phyloP scores from a whole-genome alignment of 805 yeast species.

The Candida sphagnicola region DNA sequence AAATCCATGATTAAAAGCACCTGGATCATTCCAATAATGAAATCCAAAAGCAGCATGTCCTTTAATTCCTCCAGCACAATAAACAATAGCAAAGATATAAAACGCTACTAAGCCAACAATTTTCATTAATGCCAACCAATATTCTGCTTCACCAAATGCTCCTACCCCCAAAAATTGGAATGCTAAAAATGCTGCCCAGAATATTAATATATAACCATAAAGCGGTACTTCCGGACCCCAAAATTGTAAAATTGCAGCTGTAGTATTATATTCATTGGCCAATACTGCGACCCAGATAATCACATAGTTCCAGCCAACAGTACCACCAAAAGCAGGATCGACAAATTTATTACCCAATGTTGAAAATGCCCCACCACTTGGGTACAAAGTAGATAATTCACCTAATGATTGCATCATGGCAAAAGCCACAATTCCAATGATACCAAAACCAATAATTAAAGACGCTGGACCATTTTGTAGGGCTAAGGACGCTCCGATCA shows the following conservation, averaged over 20 bases:
- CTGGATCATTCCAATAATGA: constrained; percentile 41
- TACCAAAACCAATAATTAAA: constrained; percentile 46
- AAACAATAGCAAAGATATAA: constrained; percentile 47
- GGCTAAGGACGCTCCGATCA: constrained; percentile 52
- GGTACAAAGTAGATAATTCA: constrained; percentile 51
- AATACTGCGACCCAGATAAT: constrained; percentile 55
- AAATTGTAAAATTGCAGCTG: constrained; percentile 44
- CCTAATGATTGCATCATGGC: constrained; percentile 55
- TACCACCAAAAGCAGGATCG: constrained; percentile 55
- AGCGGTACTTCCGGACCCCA: constrained; percentile 52
- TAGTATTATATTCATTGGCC: constrained; percentile 52
- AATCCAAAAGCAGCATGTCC: constrained; percentile 37
- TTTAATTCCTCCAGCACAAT: constrained; percentile 42
- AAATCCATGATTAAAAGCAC: constrained; percentile 44
- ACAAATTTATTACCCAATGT: constrained; percentile 48
- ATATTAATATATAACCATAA: constrained; percentile 51
- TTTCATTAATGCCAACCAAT: constrained; percentile 48
- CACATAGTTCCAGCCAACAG: constrained; percentile 50
- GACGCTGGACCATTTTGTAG: constrained; percentile 50
- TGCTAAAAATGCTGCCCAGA: constrained; percentile 48
- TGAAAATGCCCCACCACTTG: constrained; percentile 50
- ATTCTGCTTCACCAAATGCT: constrained; percentile 57
- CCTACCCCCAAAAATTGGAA: constrained; percentile 49
- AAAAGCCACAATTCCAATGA: constrained; percentile 51
- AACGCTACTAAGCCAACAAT: constrained; percentile 45